Base-by-base conservation (phyloP, 2,329 filamentous ascomycete species). In the Ophiostoma ulmi region DNA sequence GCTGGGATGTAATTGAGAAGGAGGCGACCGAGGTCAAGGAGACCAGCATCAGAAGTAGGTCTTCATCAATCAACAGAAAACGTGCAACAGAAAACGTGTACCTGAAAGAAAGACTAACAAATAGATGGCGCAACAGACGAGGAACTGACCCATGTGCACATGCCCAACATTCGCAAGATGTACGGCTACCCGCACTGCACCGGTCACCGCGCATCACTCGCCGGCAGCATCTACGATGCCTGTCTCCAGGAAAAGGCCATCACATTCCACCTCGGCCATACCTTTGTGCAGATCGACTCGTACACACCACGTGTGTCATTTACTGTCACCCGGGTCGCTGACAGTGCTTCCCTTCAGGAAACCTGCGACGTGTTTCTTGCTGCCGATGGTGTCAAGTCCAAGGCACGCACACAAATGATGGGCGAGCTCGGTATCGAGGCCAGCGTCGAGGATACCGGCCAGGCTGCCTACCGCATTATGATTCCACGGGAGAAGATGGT, bases 401-500 rank as follows among this genome's bases (percentile, higher is more conserved):
- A 76, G 14, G 79, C 81, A 20, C 82, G 86, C 44, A 80, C 82
- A 10, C 80, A 84, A 55, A 83, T 92, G 77, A 83, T 91, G 3
- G 78, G 82, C 41, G 79, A 82, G 65, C 79, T 87, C 1, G 82
- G 83, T 58, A 80, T 83, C 72, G 78, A 80, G 8, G 85, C 84
- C 17, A 48, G 44, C 17, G 44, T 48, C 17, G 82, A 87, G 72
- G 89, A 91, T 72, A 92, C 91, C 0, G 87, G 90, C 3, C 90
- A 93, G 79, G 91, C 91, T 0, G 90, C 90, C 3, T 94, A 94
- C 80, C 86, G 91, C 14, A 91, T 94, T 78, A 90, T 94, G 86
- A 83, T 94, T 20, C 86, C 85, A 0, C 86, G 91, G 13, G 84
- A 87, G 38, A 83, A 90, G 72, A 90, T 94, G 86, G 73, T 83